Base-by-base conservation (phyloP, 768 basidiomycete genomes). In the Polyporus arcularius region DNA sequence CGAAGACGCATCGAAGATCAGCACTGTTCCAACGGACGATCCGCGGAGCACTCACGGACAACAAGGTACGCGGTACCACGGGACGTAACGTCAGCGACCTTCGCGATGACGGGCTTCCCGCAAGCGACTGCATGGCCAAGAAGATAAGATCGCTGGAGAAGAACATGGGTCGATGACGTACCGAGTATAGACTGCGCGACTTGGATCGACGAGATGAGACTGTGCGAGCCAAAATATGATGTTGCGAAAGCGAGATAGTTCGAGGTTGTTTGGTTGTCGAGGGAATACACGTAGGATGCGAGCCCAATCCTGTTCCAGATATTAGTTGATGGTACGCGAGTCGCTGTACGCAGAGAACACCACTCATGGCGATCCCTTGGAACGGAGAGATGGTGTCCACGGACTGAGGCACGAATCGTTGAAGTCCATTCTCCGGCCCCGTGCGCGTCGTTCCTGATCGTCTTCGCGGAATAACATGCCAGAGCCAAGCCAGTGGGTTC, bases 271-370 rank as follows among this genome's bases (percentile, higher is more conserved):
- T 82, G 80, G 21, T 82, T 78, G 61, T 91, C 90, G 32, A 92
- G 78, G 0, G 89, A 89, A 71, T 91, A 92, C 58, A 90, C 86
- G 70, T 90, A 92, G 1, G 88, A 83, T 0, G 88, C 86, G 0
- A 89, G 80, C 14, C 79, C 88, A 58, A 91, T 62, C 14, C 68
- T 70, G 47, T 16, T 2, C 21, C 21, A 26, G 21, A 2, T 26
- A 26, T 26, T 2, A 30, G 18, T 16, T 47, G 30, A 45, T 3
- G n/a, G n/a, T n/a, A n/a, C n/a, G n/a, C n/a, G n/a, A n/a, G n/a
- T n/a, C n/a, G n/a, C n/a, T n/a, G n/a, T n/a, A n/a, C n/a, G n/a
- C n/a, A n/a, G n/a, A n/a, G n/a, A n/a, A n/a, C n/a, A n/a, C n/a
- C n/a, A n/a, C n/a, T n/a, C n/a, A n/a, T n/a, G n/a, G n/a, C n/a